phyloP scores from a whole-genome alignment of 2,329 filamentous ascomycete genomes.

The Pyricularia sp. region DNA sequence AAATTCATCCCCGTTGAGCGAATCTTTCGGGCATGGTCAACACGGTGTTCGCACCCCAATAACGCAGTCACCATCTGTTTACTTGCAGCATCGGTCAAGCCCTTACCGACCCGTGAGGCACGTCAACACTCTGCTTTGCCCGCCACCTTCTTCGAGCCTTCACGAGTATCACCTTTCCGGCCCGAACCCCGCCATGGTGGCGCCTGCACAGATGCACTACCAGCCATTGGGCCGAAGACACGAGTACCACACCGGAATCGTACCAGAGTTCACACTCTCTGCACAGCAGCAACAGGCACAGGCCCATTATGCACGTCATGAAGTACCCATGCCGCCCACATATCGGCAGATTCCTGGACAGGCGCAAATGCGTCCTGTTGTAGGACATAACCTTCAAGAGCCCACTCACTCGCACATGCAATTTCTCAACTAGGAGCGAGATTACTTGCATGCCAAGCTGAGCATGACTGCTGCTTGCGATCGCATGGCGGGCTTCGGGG shows the following conservation, averaged over 20 bases:
- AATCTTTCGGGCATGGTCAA: conserved; percentile 39
- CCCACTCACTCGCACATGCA: conserved; percentile 2
- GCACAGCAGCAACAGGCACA: conserved; percentile 4
- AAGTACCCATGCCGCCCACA: not conserved
- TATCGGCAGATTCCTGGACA: not conserved
- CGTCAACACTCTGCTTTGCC: conserved; percentile 84
- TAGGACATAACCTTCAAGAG: not conserved
- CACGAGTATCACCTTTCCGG: conserved; percentile 57
- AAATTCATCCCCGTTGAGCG: conserved; percentile 49
- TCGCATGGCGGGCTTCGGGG: not conserved
- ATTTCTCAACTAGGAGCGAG: conserved; percentile 2
- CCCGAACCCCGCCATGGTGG: conserved; percentile 21
- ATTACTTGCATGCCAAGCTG: conserved; percentile 2
- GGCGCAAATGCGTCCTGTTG: not conserved
- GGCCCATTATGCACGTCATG: conserved; percentile 1
- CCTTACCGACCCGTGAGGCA: conserved; percentile 87
- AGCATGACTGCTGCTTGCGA: not conserved
- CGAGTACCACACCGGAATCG: conserved; percentile 59
- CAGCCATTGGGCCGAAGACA: conserved; percentile 64
- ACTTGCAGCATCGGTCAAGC: conserved; percentile 79
- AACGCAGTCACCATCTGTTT: conserved; percentile 77
- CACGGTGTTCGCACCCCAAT: conserved; percentile 49
- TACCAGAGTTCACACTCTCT: conserved; percentile 46
- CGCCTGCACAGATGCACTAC: conserved; percentile 72
- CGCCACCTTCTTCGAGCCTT: conserved; percentile 70